These are phyloP conservation scores for Echinosophora koreensis DNA, from an alignment of 306 rosid species.

Conservation along the genomic window DNA sequence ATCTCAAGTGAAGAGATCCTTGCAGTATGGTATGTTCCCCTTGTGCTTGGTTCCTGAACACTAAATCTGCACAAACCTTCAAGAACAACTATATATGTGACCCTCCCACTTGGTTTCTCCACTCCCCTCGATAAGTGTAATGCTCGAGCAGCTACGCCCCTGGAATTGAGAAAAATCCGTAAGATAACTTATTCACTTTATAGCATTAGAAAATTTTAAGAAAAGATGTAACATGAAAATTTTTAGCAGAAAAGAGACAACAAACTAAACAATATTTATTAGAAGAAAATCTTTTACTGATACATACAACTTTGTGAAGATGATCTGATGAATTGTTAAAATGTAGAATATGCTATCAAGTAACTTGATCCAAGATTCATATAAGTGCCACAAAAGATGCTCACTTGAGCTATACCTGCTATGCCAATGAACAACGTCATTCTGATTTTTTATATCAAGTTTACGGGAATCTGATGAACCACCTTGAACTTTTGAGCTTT, in stretches of 20 bases:
- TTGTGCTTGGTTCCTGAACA: constrained; percentile 92
- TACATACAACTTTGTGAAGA: constrained; percentile 23
- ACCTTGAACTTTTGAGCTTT: constrained; percentile 70
- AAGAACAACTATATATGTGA: constrained; percentile 92
- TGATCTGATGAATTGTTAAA: constrained; percentile 13
- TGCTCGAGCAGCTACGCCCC: constrained; percentile 99
- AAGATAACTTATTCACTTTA: constrained; percentile 27
- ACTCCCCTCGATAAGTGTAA: constrained; percentile 97
- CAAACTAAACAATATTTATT: constrained; percentile 23
- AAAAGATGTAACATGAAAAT: neutral
- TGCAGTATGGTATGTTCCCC: constrained; percentile 96
- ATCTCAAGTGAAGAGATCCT: constrained; percentile 90
- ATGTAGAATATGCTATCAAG: neutral
- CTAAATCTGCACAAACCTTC: constrained; percentile 97
- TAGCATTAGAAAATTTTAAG: constrained; percentile 24
- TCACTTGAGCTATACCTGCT: constrained; percentile 60
- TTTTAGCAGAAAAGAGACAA: constrained; percentile 30
- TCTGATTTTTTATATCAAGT: constrained; percentile 71
- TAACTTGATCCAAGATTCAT: constrained; percentile 31
- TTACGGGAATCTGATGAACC: constrained; percentile 73
- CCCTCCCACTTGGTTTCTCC: constrained; percentile 99
- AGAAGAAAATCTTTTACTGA: neutral
- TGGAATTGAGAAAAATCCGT: constrained; percentile 45
- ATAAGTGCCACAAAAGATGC: neutral
- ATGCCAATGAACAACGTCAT: constrained; percentile 94